Percentiles rank a stretch among this genome's conserved stretches.
These are phyloP conservation scores for Crithidia acanthocephali DNA, from an alignment of 208 protist species.

Conservation along the genomic window DNA sequence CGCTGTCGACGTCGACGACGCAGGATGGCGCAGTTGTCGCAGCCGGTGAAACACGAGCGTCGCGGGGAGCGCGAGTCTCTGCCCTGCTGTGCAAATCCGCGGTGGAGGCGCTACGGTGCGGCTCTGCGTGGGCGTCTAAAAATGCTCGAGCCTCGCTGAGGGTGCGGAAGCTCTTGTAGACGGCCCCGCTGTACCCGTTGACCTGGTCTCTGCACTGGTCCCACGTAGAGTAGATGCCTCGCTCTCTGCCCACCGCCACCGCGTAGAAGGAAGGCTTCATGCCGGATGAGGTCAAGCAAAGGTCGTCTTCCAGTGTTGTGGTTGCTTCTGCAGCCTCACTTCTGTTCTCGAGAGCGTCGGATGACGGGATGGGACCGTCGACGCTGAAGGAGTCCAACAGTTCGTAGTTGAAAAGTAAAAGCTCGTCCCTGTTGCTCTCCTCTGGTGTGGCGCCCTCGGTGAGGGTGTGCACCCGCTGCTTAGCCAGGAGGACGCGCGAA, in stretches of 20 bases:
- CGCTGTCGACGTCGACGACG: not conserved
- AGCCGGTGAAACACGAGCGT: not conserved
- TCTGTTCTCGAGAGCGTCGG: too few species aligned
- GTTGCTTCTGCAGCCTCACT: too few species aligned
- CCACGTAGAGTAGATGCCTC: conserved; percentile 83
- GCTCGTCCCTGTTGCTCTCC: too few species aligned
- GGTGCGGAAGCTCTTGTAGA: conserved; percentile 79
- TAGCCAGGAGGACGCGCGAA: not conserved
- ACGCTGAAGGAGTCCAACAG: too few species aligned
- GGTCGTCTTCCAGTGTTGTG: too few species aligned
- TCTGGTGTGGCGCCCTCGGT: too few species aligned
- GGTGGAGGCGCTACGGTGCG: not conserved
- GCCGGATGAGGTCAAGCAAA: too few species aligned
- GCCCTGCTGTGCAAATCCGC: not conserved
- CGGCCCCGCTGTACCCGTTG: conserved; percentile 55
- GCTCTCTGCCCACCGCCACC: conserved; percentile 62
- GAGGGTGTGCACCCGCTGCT: too few species aligned
- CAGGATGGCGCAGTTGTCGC: not conserved
- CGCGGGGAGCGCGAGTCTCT: not conserved
- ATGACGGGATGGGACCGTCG: too few species aligned
- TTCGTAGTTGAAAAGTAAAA: too few species aligned
- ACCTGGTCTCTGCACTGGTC: conserved; percentile 72
- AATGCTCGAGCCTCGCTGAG: conserved; percentile 59
- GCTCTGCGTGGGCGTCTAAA: conserved; percentile 16
- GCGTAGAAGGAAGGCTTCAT: conserved; percentile 72